phyloP scores from a whole-genome alignment of 2,329 filamentous ascomycete species.

The Colletotrichum tropicicola region DNA sequence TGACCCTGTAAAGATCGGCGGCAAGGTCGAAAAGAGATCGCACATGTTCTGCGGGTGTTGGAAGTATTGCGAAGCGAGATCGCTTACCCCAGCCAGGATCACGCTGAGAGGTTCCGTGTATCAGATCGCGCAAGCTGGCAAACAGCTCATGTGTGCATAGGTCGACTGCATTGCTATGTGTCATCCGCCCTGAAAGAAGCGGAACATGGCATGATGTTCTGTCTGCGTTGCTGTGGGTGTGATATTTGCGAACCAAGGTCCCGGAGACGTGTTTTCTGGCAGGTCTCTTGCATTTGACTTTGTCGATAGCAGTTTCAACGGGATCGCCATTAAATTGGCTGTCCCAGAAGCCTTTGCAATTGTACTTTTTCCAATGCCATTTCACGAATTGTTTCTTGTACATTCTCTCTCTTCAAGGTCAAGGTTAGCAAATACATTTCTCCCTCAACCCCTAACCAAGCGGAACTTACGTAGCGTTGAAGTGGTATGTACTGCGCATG shows the following conservation, averaged over 20 bases:
- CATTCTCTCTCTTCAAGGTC: background rate
- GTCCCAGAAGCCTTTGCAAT: background rate
- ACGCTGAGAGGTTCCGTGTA: background rate
- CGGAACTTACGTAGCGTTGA: background rate
- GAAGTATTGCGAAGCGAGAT: background rate
- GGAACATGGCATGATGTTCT: too few relatives aligned
- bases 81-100: background rate
- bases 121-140: background rate
- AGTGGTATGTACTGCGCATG: background rate
- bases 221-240: background rate
- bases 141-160: background rate
- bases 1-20: background rate
- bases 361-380: constrained; percentile 3
- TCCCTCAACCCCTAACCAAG: too few relatives aligned
- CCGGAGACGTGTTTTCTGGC: background rate
- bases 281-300: background rate
- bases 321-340: background rate
- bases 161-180: background rate
- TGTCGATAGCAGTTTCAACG: background rate
- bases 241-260: background rate
- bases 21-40: background rate
- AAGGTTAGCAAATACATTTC: background rate
- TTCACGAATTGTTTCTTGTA: background rate
- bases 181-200: background rate
- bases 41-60: background rate